A percentile compares a stretch with the other conserved stretches of the same genome.
Evolutionary conservation across 2,329 filamentous ascomycete genomes (phyloP).

Genomic region (Fusarium odoratissimum): DNA sequence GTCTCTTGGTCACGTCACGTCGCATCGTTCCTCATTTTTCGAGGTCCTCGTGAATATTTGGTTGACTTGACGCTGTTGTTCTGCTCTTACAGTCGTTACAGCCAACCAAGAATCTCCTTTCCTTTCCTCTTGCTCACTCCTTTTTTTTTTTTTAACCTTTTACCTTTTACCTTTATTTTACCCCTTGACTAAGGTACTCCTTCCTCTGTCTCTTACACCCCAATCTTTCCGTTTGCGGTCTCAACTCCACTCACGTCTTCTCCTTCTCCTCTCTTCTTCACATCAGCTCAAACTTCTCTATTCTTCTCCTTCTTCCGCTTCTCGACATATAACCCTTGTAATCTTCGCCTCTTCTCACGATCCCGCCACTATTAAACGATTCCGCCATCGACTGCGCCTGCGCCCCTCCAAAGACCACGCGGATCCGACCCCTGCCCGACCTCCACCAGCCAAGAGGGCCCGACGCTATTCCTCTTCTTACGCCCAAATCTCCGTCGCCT

Average conservation of each 20-base stretch:
- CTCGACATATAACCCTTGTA: background rate
- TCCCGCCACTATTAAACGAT: conserved; percentile 26
- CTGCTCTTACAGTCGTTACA: background rate
- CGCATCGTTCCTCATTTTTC: conserved; percentile 7
- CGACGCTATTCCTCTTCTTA: conserved; percentile 39
- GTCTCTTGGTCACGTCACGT: conserved; percentile 4
- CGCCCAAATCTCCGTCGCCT: conserved; percentile 34
- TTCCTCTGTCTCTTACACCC: conserved; percentile 9
- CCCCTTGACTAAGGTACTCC: background rate
- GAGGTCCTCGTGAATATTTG: conserved; percentile 14
- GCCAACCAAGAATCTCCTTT: conserved; percentile 18
- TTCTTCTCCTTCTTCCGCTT: background rate
- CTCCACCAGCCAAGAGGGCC: conserved; percentile 37
- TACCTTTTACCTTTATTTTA: background rate
- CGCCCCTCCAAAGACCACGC: conserved; percentile 36
- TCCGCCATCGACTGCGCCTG: conserved; percentile 24
- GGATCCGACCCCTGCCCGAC: conserved; percentile 38
- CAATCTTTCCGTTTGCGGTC: conserved; percentile 26
- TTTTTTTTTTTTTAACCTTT: background rate
- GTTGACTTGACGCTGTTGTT: background rate
- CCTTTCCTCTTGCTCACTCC: conserved; percentile 5
- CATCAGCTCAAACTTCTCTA: conserved; percentile 1
- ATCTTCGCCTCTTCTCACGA: conserved; percentile 9
- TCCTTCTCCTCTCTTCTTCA: background rate
- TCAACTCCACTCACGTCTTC: conserved; percentile 6